Percentiles rank a stretch among this genome's conserved stretches.
Evolutionary conservation across 352 stramenopile species (phyloP).

Genomic region (Globisporangium paroecandrum): DNA sequence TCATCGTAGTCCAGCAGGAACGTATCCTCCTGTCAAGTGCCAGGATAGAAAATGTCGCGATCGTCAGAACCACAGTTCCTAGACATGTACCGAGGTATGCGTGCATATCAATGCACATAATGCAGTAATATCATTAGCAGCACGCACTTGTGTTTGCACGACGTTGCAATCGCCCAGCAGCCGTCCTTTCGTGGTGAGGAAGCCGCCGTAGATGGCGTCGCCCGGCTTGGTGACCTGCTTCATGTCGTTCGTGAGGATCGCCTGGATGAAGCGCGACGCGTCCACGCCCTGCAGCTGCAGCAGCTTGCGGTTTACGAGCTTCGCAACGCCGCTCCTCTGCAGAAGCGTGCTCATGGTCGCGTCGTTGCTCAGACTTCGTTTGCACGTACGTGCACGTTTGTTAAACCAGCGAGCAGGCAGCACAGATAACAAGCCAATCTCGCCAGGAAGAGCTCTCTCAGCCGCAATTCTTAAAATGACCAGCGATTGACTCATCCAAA

Average conservation of each 20-base stretch:
- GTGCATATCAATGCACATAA: not conserved
- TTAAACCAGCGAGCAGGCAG: not conserved
- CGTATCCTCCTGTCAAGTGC: conserved; percentile 36
- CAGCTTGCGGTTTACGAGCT: conserved; percentile 47
- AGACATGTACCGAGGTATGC: not conserved
- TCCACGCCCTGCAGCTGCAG: conserved; percentile 73
- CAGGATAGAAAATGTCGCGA: not conserved
- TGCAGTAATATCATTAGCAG: not conserved
- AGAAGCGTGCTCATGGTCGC: conserved; percentile 25
- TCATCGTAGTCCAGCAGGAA: conserved; percentile 77
- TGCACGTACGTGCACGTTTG: not conserved
- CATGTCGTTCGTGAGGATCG: conserved; percentile 86
- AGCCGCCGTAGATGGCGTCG: conserved; percentile 72
- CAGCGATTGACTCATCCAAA: not conserved
- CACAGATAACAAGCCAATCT: not conserved
- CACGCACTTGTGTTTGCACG: conserved; percentile 48
- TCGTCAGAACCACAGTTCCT: not conserved
- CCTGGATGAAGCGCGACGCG: conserved; percentile 72
- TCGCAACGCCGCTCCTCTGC: conserved; percentile 37
- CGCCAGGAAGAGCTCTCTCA: not conserved
- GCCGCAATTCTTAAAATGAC: not conserved
- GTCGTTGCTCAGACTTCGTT: not conserved
- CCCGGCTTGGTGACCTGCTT: conserved; percentile 43
- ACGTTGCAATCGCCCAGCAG: conserved; percentile 77
- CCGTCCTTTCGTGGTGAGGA: conserved; percentile 77